Base-by-base conservation (phyloP, 2,329 filamentous ascomycete species). In the Zarea fungicola region DNA sequence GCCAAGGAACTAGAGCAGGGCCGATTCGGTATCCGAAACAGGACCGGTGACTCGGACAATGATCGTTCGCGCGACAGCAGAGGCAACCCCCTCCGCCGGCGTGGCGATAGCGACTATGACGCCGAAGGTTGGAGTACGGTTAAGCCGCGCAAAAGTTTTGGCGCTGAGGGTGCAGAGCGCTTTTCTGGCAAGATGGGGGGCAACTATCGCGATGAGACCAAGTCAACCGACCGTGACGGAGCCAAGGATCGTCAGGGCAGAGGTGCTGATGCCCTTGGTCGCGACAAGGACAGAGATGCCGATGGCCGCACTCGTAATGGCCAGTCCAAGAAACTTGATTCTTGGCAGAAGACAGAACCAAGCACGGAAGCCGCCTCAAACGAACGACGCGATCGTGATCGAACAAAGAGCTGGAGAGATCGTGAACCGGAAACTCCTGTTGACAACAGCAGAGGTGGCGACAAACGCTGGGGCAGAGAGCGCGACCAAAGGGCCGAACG, bases 51-150 rank as follows among this genome's bases (percentile, higher is more conserved):
- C 19, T 60, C 66, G 18, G 79, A 82, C 22, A 66, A 64, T 45
- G 77, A 80, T 22, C 70, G 77, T 52, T 64, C 71, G 44, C 74
- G 75, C 44, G 76, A 81, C 31, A 62, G 61, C 34, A 68, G 71
- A 32, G 69, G 66, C 52, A 71, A 65, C 53, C 71, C 67, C 37
- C 67, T 77, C 50, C 75, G 79, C 32, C 74, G 77, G 48, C 79
- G 78, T 41, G 78, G 77, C 28, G 72, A 70, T 21, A 71, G 66
- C 39, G 80, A 83, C 32, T 73, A 75, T 52, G 85, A 87, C 48
- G 77, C 72, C 53, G 85, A 90, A 48, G 84, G 85, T 43, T 89
- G 86, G 87, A 87, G 79, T 56, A 83, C 77, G 22, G 83, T 86
- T 31, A 87, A 87, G 60, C 81, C 84, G 22, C 81, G 85, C 56